Conservation (phyloP, 202 grass and related monocot genomes). For the Musa balbisiana region DNA sequence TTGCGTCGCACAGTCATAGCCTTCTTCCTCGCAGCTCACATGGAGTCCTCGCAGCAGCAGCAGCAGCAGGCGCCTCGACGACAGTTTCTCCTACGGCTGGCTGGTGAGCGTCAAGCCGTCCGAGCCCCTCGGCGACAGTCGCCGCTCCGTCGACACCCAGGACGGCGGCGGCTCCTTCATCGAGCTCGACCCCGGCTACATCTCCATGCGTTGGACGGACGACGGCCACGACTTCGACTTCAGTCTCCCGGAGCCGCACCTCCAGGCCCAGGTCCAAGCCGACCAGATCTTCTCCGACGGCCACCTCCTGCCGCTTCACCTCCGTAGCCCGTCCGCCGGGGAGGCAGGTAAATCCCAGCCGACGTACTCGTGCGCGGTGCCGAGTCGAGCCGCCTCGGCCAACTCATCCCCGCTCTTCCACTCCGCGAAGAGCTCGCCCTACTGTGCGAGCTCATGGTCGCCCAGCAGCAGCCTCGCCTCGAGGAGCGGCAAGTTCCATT, state of each 20-base stretch:
- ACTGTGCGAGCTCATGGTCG: constrained; percentile 4
- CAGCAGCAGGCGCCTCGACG: constrained; percentile 4
- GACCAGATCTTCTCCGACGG: constrained; percentile 36
- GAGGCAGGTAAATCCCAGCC: background rate
- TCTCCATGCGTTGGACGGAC: background rate
- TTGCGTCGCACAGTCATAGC: background rate
- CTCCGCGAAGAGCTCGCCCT: constrained; percentile 5
- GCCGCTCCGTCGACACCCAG: background rate
- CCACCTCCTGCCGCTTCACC: constrained; percentile 28
- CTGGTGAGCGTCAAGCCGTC: constrained; percentile 23
- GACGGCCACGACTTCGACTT: background rate
- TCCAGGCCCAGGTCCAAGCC: constrained; percentile 17
- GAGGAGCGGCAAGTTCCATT: background rate
- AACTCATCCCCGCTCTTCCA: constrained; percentile 19
- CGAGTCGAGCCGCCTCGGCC: background rate
- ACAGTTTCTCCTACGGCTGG: constrained; percentile 49
- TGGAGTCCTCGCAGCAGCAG: constrained; percentile 11
- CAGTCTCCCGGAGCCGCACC: constrained; percentile 3
- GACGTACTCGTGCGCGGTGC: background rate
- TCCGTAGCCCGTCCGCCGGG: background rate
- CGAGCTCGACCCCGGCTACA: constrained; percentile 3
- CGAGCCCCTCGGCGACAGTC: background rate
- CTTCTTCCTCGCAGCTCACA: background rate
- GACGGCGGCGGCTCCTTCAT: constrained; percentile 12
- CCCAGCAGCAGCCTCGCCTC: background rate